A percentile compares a stretch with the other conserved stretches of the same genome.
Conservation (phyloP, 805 yeast species). For the Wickerhamiella brachini region DNA sequence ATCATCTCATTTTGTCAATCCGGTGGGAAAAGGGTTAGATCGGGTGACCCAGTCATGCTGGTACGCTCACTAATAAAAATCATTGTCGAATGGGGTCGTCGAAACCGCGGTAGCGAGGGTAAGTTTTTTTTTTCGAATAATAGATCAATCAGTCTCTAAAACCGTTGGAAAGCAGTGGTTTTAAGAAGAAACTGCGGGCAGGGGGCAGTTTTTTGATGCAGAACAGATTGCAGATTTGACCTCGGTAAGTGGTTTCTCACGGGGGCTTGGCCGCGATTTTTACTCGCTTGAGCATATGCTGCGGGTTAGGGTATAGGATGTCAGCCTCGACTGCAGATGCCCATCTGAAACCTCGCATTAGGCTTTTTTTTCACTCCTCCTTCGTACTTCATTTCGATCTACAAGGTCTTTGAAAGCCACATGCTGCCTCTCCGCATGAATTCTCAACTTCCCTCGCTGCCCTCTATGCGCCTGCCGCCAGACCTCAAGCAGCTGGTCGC, state of each 20-base stretch:
- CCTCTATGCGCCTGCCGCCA: background rate
- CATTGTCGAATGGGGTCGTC: too few species aligned
- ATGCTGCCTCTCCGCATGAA: background rate
- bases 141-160: too few species aligned
- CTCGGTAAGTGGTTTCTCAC: background rate
- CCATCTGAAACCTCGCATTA: background rate
- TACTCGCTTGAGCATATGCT: background rate
- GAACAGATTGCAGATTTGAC: background rate
- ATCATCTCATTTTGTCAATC: too few species aligned
- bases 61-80: background rate
- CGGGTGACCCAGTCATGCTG: background rate
- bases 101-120: too few species aligned
- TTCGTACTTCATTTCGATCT: background rate
- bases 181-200: background rate
- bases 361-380: background rate
- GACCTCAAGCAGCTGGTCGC: background rate
- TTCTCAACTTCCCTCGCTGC: background rate
- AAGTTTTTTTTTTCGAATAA: too few species aligned
- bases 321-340: background rate
- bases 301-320: background rate
- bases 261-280: background rate
- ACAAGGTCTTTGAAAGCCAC: background rate
- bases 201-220: background rate
- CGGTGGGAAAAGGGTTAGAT: background rate
- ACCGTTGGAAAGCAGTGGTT: background rate